phyloP scores from a whole-genome alignment of 2,329 filamentous ascomycete species.

The Leptographium flavum region DNA sequence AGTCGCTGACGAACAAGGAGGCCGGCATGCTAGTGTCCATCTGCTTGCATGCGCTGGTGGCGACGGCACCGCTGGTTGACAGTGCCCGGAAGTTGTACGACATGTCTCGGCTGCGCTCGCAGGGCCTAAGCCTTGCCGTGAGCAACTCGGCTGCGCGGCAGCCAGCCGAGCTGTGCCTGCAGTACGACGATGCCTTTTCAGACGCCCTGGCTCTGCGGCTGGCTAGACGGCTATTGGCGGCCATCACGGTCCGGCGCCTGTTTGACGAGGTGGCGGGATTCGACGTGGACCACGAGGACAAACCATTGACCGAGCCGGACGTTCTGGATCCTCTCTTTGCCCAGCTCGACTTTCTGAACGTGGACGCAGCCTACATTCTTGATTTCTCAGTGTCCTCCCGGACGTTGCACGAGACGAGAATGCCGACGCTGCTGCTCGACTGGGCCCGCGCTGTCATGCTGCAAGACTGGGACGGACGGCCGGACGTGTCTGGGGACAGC shows the following conservation, averaged over 20 bases:
- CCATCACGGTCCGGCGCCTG: slow-evolving; percentile 36
- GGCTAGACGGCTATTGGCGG: slow-evolving; percentile 42
- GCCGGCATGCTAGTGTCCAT: slow-evolving; percentile 41
- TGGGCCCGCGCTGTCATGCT: slow-evolving; percentile 65
- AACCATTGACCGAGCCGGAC: slow-evolving; percentile 19
- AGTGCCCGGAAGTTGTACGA: slow-evolving; percentile 37
- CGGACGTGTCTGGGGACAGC: slow-evolving; percentile 54
- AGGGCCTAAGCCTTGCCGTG: slow-evolving; percentile 33
- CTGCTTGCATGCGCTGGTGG: slow-evolving; percentile 48
- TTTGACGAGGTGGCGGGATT: slow-evolving; percentile 28
- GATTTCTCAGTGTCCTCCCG: slow-evolving; percentile 36
- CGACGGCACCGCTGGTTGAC: slow-evolving; percentile 36
- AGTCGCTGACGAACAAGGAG: slow-evolving; percentile 29
- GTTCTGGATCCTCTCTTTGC: slow-evolving; percentile 34
- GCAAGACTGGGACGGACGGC: slow-evolving; percentile 65
- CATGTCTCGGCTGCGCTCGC: slow-evolving; percentile 45
- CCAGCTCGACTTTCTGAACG: slow-evolving; percentile 37
- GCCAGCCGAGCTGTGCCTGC: slow-evolving; percentile 34
- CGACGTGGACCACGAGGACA: slow-evolving; percentile 3
- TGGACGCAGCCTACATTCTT: slow-evolving; percentile 28
- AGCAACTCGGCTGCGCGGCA: slow-evolving; percentile 31
- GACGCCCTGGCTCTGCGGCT: slow-evolving; percentile 45
- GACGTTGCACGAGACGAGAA: slow-evolving; percentile 40
- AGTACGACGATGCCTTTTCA: slow-evolving; percentile 49
- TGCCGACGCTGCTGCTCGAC: slow-evolving; percentile 46